Evolutionary conservation across 257 asterid genomes (phyloP).

Genomic region (Salvia hispanica): DNA sequence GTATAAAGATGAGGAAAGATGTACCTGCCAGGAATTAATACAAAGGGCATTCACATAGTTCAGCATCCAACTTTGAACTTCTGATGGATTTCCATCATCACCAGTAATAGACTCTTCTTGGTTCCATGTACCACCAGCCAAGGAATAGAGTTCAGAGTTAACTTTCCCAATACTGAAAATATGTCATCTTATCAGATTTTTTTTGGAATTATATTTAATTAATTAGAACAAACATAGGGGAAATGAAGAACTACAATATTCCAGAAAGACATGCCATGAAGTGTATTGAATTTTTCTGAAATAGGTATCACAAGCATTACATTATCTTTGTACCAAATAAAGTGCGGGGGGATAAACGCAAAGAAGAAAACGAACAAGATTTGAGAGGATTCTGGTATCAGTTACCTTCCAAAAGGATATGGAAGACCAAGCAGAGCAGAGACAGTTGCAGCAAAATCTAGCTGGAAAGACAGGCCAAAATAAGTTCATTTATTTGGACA

Average conservation of each 20-base stretch:
- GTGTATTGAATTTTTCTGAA: neutral
- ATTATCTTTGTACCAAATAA: neutral
- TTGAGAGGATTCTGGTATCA: conserved; percentile 31
- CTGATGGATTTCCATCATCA: conserved; percentile 42
- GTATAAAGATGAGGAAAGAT: conserved; percentile 19
- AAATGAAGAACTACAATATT: neutral
- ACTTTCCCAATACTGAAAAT: conserved; percentile 86
- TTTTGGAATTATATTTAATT: conserved; percentile 23
- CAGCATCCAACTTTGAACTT: conserved; percentile 63
- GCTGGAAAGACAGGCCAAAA: conserved; percentile 55
- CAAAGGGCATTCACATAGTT: conserved; percentile 79
- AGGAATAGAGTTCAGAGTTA: conserved; percentile 73
- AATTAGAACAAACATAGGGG: conserved; percentile 1
- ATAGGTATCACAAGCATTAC: conserved; percentile 6
- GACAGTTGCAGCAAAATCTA: conserved; percentile 85
- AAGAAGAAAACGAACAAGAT: conserved; percentile 1
- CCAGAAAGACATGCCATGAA: conserved; percentile 22
- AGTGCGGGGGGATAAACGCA: neutral
- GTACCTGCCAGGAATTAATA: conserved; percentile 98
- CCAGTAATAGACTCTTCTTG: conserved; percentile 34
- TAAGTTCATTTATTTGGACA: conserved; percentile 33
- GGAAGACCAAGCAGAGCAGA: conserved; percentile 91
- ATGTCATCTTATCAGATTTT: conserved; percentile 23
- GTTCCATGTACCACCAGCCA: conserved; percentile 70
- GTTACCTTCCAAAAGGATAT: conserved; percentile 93